Conservation (phyloP, 768 basidiomycete genomes). For the Pilatotrama ljubarskyi region DNA sequence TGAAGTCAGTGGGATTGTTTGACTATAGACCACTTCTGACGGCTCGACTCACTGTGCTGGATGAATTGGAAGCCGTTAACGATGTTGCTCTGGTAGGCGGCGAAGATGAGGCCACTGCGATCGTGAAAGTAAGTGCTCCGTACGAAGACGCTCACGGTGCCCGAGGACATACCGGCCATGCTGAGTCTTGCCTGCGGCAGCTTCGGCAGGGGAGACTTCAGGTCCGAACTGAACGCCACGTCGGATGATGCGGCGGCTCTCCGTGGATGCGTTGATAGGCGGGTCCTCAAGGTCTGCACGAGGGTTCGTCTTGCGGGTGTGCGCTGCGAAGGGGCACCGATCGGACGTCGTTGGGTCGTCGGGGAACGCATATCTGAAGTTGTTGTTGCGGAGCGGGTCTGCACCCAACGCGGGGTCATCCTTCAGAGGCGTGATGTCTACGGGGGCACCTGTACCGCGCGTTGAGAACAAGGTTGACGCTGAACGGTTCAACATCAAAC, state of each 20-base stretch:
- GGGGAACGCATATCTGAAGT: slow-evolving; percentile 29
- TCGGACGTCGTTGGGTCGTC: slow-evolving; percentile 25
- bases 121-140: background rate
- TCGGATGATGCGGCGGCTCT: slow-evolving; percentile 43
- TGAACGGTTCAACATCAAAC: background rate
- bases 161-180: slow-evolving; percentile 35
- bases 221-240: slow-evolving; percentile 54
- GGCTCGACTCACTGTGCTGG: slow-evolving; percentile 25
- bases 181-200: slow-evolving; percentile 37
- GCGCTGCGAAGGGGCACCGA: slow-evolving; percentile 35
- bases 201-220: slow-evolving; percentile 45
- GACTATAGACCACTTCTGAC: background rate
- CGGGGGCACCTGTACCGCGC: slow-evolving; percentile 27
- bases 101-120: slow-evolving; percentile 18
- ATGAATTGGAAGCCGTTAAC: slow-evolving; percentile 36
- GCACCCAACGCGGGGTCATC: slow-evolving; percentile 30
- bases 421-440: slow-evolving; percentile 28
- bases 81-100: slow-evolving; percentile 35
- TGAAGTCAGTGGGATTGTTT: background rate
- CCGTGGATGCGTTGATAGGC: background rate
- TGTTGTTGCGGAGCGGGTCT: slow-evolving; percentile 32
- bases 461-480: background rate
- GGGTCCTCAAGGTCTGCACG: slow-evolving; percentile 26
- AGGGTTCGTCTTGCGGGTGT: slow-evolving; percentile 33
- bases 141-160: slow-evolving; percentile 42